Conservation (phyloP, 192 early-diverging fungal genomes). For the Coemansia sp. region DNA sequence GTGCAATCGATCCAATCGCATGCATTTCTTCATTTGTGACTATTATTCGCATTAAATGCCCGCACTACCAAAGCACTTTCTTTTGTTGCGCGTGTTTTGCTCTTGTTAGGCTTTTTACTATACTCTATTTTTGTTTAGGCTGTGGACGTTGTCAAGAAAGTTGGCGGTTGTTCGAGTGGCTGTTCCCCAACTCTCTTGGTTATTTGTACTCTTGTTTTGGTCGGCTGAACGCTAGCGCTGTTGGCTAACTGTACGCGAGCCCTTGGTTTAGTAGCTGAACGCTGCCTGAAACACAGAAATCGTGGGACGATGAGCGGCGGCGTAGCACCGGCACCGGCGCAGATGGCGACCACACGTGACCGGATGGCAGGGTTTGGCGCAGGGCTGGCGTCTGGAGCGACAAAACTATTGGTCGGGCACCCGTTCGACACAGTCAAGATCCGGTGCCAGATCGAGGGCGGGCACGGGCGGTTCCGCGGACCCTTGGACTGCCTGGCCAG, state of each 20-base stretch:
- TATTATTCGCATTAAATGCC: not conserved
- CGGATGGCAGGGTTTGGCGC: slow-evolving; percentile 67
- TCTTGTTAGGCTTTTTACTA: too few species aligned
- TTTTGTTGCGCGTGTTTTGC: too few species aligned
- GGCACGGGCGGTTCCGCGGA: slow-evolving; percentile 68
- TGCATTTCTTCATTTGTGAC: too few species aligned
- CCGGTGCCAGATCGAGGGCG: slow-evolving; percentile 70
- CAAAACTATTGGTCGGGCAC: slow-evolving; percentile 77
- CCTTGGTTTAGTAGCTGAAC: too few species aligned
- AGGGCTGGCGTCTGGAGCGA: slow-evolving; percentile 70
- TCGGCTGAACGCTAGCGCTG: not conserved
- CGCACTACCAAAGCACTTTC: not conserved
- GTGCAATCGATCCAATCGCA: too few species aligned
- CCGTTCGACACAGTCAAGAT: slow-evolving; percentile 84
- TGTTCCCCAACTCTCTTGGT: not conserved
- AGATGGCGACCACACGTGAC: slow-evolving; percentile 50
- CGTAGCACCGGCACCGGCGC: not conserved
- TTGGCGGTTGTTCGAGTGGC: not conserved
- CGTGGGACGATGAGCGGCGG: not conserved
- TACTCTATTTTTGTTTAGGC: not conserved
- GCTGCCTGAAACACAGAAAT: not conserved
- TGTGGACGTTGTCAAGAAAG: not conserved
- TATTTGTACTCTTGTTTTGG: not conserved
- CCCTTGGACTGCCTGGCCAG: slow-evolving; percentile 65
- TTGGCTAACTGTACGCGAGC: too few species aligned